Evolutionary conservation across 176 grass and related monocot genomes (phyloP), one percentile per base, ranked within the genome.

Genomic region (Pontederia paniculata): DNA sequence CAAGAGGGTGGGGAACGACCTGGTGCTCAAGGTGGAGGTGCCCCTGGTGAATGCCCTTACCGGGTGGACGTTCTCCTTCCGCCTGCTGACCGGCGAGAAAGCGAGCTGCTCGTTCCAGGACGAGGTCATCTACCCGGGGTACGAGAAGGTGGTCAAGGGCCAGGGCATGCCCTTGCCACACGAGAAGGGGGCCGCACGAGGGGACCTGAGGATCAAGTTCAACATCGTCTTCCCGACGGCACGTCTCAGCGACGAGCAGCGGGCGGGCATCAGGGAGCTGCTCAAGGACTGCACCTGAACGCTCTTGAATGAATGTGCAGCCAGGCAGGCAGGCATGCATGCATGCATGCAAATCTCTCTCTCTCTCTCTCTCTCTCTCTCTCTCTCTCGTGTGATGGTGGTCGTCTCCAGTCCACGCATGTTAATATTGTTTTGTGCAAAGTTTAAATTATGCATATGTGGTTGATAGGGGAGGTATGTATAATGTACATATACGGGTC

Each of bases 1-100:
- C 74, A 97, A 97, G 82, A 70, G 86, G 50, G 80, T 70, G 9
- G 91, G 80, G 42, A 69, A 90, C 12, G 86, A 97, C 21, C 73
- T 97, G 21, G 86, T 97, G 51, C 73, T 97, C n/a, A 97, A 97
- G 71, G 76, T 76, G 3, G 80, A 96, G 76, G 82, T 96, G 55
- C 82, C 91, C 37, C 47, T 96, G 60, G 79, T 81, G 70, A 74
- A 73, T 67, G 91, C 91, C 41, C 82, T 90, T 55, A 87, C 80
- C 0, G 91, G 91, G 12, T 96, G 91, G 91, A 72, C 71, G n/a
- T 84, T 90, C 74, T 83, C 79, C 5, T 90, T 96, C 74, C 63
- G 85, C 54, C 76, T 89, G 0, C 66, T 89, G 3, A 70, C 54
- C 1, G 86, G 91, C 45, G 76, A 63, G 71, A 96, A 90, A 58